Conservation (phyloP, 2,329 filamentous ascomycete genomes). For the Helminthosporium solani region DNA sequence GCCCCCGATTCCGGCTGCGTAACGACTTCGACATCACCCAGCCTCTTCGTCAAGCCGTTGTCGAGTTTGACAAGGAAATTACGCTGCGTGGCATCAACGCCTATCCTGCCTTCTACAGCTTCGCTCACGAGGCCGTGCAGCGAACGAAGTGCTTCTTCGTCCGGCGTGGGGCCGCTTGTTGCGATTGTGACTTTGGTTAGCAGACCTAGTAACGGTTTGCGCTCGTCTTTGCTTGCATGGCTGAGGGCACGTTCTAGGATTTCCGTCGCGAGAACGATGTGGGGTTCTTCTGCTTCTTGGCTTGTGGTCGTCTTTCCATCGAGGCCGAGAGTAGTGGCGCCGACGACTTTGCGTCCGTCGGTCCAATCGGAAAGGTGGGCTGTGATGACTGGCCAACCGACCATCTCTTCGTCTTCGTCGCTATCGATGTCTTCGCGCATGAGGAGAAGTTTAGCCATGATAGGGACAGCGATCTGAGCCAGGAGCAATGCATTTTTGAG, state of each 20-base stretch:
- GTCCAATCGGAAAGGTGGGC: constrained; percentile 92
- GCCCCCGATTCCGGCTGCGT: constrained; percentile 14
- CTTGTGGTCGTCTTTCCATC: constrained; percentile 56
- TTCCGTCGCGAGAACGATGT: constrained; percentile 74
- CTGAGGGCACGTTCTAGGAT: constrained; percentile 73
- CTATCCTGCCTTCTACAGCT: constrained; percentile 51
- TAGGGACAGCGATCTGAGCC: constrained; percentile 69
- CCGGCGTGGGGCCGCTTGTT: constrained; percentile 46
- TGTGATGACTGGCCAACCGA: constrained; percentile 73
- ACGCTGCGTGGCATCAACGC: constrained; percentile 54
- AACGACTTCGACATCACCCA: constrained; percentile 40
- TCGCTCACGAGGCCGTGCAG: constrained; percentile 50
- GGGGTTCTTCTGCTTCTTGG: constrained; percentile 70
- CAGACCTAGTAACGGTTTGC: constrained; percentile 65
- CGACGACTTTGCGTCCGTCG: constrained; percentile 75
- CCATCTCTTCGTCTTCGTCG: constrained; percentile 66
- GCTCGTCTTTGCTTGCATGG: constrained; percentile 74
- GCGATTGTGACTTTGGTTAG: constrained; percentile 81
- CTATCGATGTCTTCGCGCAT: constrained; percentile 64
- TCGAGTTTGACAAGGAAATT: constrained; percentile 59
- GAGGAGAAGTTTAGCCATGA: constrained; percentile 68
- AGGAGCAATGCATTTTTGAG: constrained; percentile 81
- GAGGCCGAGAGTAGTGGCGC: constrained; percentile 54
- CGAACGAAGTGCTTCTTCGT: constrained; percentile 26
- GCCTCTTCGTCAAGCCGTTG: constrained; percentile 53